Base-by-base conservation (phyloP, 768 basidiomycete genomes). In the Leccinum disarticulatum region DNA sequence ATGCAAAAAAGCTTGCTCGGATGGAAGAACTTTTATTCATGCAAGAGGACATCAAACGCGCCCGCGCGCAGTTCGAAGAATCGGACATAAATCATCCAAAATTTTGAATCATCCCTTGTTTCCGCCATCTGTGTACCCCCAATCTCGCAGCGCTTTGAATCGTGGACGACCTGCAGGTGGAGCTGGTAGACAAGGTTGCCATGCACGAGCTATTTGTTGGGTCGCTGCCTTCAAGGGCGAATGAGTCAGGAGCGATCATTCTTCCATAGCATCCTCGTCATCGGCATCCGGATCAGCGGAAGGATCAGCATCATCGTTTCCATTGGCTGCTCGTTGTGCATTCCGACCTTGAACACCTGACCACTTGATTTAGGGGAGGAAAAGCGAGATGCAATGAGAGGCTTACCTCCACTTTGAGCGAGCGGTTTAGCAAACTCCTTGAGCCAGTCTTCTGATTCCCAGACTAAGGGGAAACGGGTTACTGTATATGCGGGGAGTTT, bases 381-480 rank as follows among this genome's bases (percentile, higher is more conserved):
- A 22, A 47, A n/a, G 17, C 19, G 56, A 38, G 50, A 53, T 54
- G 30, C 51, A 35, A 27, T 70, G 46, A 35, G 25, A 54, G 8
- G 15, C 78, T 58, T 61, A 87, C 91, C 91, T 76, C 89, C 90
- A 65, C 87, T 87, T 65, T 87, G 81, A 13, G 84, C 81, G 52
- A 90, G 76, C 11, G 91, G 90, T 68, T 93, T 91, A 3, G 89
- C 87, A 72, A 95, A 79, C 67, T 88, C 80, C 72, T 86, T 78
- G 31, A 96, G 76, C 95, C 95, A 98, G 62, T 97, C 94, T 74
- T 98, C 95, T 0, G 91, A 89, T 70, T 95, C 92, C 95, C 95
- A 98, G 64, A 98, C 95, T 96, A 68, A 0, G 9, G 57, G 35
- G 58, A 30, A 17, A 36, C 28, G 13, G 54, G 27, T 64, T 54